A percentile compares a stretch with the other conserved stretches of the same genome.
phyloP scores from a whole-genome alignment of 768 basidiomycete genomes.

The Pilatotrama ljubarskyi region DNA sequence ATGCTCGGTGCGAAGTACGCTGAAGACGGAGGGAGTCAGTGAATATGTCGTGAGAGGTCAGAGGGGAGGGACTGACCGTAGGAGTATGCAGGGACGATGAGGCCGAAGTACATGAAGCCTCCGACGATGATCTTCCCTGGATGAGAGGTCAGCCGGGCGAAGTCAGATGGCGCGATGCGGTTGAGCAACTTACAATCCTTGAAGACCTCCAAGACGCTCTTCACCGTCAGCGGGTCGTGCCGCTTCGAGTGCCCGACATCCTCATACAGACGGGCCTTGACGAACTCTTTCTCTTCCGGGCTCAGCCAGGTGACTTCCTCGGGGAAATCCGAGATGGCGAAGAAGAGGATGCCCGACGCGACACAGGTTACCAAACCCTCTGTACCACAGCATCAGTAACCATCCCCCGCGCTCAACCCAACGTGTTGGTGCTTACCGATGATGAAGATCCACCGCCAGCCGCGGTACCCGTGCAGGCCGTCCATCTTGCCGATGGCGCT shows the following conservation, averaged over 20 bases:
- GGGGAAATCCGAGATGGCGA: constrained; percentile 37
- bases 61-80: constrained; percentile 24
- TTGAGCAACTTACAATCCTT: constrained; percentile 27
- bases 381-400: constrained; percentile 4
- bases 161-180: too few species aligned
- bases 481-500: constrained; percentile 37
- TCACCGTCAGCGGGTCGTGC: constrained; percentile 23
- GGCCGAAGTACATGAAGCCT: constrained; percentile 36
- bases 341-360: constrained; percentile 33
- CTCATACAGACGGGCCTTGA: constrained; percentile 30
- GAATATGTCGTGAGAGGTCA: background rate
- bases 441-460: constrained; percentile 38
- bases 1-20: constrained; percentile 29
- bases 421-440: constrained; percentile 21
- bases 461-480: constrained; percentile 30
- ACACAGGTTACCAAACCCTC: constrained; percentile 40
- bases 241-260: constrained; percentile 33
- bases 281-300: constrained; percentile 30
- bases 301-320: constrained; percentile 36
- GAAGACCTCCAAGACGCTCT: constrained; percentile 26
- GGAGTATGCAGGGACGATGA: constrained; percentile 31
- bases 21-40: background rate
- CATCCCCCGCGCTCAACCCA: background rate
- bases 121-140: constrained; percentile 31
- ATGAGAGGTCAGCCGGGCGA: background rate